These are phyloP conservation scores for Alternaria sp. DNA, from an alignment of 2,329 filamentous ascomycete genomes.

Conservation along the genomic window DNA sequence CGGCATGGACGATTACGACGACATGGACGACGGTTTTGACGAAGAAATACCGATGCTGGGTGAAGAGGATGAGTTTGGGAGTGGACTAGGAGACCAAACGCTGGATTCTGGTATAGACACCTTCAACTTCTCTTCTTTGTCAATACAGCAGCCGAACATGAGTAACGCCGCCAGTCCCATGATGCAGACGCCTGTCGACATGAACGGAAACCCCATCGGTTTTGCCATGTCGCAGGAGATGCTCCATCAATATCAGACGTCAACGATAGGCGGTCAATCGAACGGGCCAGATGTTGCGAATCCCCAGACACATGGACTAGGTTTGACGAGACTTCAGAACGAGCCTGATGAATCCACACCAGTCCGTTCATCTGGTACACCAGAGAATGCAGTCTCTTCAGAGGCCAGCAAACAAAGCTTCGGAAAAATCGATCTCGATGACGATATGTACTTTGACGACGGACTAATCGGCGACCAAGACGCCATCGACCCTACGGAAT, in stretches of 20 bases:
- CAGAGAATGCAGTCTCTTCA: slow-evolving; percentile 11
- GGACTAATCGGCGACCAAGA: slow-evolving; percentile 65
- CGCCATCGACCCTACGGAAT: slow-evolving; percentile 61
- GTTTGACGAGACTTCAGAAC: slow-evolving; percentile 27
- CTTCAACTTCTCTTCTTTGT: slow-evolving; percentile 48
- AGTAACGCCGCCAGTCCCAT: slow-evolving; percentile 25
- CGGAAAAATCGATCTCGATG: slow-evolving; percentile 40
- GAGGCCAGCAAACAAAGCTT: slow-evolving; percentile 21
- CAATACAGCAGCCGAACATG: slow-evolving; percentile 32
- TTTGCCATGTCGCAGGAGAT: slow-evolving; percentile 44
- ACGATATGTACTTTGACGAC: slow-evolving; percentile 75
- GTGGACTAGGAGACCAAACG: slow-evolving; percentile 35
- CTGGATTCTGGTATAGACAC: slow-evolving; percentile 41
- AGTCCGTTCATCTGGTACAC: slow-evolving; percentile 21
- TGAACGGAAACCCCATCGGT: slow-evolving; percentile 44
- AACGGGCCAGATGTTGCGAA: background rate
- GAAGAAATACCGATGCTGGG: slow-evolving; percentile 70
- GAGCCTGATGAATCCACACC: slow-evolving; percentile 17
- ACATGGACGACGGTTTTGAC: slow-evolving; percentile 67
- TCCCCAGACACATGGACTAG: slow-evolving; percentile 24
- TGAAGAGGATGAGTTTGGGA: slow-evolving; percentile 45
- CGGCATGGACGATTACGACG: slow-evolving; percentile 56
- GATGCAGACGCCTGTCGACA: slow-evolving; percentile 40
- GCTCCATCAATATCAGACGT: slow-evolving; percentile 30
- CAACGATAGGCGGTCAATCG: slow-evolving; percentile 7